A percentile compares a stretch with the other conserved stretches of the same genome.
Conservation (phyloP, 2,329 filamentous ascomycete species). For the Metarhizium humberi region DNA sequence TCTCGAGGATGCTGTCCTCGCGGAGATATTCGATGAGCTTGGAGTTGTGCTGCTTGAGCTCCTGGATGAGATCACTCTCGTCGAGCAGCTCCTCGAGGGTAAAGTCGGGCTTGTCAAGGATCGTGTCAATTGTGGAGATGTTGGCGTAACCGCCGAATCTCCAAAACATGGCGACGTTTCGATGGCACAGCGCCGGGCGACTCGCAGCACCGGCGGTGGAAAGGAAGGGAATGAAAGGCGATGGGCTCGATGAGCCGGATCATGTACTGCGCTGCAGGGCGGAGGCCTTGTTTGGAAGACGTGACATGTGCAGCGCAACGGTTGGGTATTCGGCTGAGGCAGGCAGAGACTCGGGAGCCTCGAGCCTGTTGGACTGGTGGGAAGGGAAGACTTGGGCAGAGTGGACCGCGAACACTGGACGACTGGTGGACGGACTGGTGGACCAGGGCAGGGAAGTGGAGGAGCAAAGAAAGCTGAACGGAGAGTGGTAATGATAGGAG, state of each 20-base stretch:
- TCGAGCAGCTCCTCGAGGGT: conserved; percentile 92
- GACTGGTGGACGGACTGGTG: not conserved
- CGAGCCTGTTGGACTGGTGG: not conserved
- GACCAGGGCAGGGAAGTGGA: not conserved
- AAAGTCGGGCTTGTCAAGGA: conserved; percentile 94
- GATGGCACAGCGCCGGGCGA: conserved; percentile 23
- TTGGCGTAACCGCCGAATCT: conserved; percentile 98
- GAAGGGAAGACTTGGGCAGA: no score
- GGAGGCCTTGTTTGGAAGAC: conserved; percentile 1
- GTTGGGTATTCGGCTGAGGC: conserved; percentile 6
- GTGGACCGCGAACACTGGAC: no score
- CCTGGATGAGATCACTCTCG: conserved; percentile 91
- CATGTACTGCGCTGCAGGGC: conserved; percentile 9
- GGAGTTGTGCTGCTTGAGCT: conserved; percentile 95
- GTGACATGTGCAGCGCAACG: not conserved
- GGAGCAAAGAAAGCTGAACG: not conserved
- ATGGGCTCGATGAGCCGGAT: conserved; percentile 8
- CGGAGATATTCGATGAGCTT: conserved; percentile 95
- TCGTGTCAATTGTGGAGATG: conserved; percentile 90
- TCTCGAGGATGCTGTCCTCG: conserved; percentile 75
- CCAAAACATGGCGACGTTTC: conserved; percentile 84
- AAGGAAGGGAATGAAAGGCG: conserved; percentile 8
- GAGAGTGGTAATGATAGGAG: not conserved
- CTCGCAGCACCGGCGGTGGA: conserved; percentile 20
- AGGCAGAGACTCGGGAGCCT: not conserved